Evolutionary conservation across 176 grass and related monocot genomes (phyloP).

Genomic region (Aegilops umbellulata): DNA sequence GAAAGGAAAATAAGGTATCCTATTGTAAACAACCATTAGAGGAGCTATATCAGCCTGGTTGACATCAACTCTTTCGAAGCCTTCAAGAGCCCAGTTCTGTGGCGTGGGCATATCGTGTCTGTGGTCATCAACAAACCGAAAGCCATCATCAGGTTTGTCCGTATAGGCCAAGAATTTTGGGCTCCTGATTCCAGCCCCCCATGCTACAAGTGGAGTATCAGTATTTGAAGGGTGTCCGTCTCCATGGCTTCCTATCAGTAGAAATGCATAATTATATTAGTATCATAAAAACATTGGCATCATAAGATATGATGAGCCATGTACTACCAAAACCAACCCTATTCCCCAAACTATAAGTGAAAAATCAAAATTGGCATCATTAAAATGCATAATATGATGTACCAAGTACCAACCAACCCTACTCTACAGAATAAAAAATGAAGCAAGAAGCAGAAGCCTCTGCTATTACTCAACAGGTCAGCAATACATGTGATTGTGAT

Average conservation of each 20-base stretch:
- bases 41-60: conserved; percentile 97
- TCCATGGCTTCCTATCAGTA: conserved; percentile 89
- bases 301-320: neutral
- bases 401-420: neutral
- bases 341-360: conserved; percentile 11
- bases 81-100: conserved; percentile 72
- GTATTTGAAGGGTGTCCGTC: conserved; percentile 93
- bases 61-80: conserved; percentile 93
- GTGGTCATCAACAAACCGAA: conserved; percentile 94
- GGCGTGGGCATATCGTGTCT: conserved; percentile 83
- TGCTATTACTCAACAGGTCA: conserved; percentile 20
- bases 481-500: conserved; percentile 1
- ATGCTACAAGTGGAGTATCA: conserved; percentile 91
- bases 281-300: neutral
- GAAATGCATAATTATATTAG: conserved; percentile 11
- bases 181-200: conserved; percentile 87
- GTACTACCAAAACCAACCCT: neutral
- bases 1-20: conserved; percentile 27
- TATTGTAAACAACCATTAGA: conserved; percentile 67
- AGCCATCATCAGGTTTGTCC: conserved; percentile 72
- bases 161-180: conserved; percentile 55
- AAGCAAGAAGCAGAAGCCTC: conserved; percentile 22
- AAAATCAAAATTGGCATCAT: neutral
- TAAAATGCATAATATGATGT: conserved; percentile 9
- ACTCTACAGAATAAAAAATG: conserved; percentile 9